Evolutionary conservation across 2,329 filamentous ascomycete genomes (phyloP), one percentile per base, ranked within the genome.

Genomic region (Exophiala lecanii-corni): DNA sequence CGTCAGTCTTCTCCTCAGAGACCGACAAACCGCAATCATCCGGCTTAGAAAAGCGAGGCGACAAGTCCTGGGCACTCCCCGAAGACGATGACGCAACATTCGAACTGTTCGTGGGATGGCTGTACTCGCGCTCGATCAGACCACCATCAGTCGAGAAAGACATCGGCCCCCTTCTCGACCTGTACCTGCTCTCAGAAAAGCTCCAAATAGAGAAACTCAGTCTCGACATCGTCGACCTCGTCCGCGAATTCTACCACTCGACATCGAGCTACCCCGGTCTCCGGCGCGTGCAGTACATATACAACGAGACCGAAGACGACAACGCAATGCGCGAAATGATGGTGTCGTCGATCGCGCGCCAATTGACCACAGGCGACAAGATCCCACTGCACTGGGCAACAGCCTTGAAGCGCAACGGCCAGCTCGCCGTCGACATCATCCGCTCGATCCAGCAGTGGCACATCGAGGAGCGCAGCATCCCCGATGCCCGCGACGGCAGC

Each of bases 371-470:
- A 1, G 64, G 66, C 41, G 69, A 74, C 16, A 68, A 47, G 49
- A 72, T 77, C 30, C 74, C 74, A 1, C 51, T 59, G 25, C 72
- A 76, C 53, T 77, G 74, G 74, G 73, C 74, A 53, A 72, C 71
- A 55, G 74, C 74, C 5, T 59, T 77, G 38, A 62, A 68, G 55
- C 72, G 72, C 61, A 75, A 77, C 50, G 74, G 74, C 0, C 70
- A 75, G 54, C 57, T 77, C 39, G 73, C 73, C 2, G 74, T 77
- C 31, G 74, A 77, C 51, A 69, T 77, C 43, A 74, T 77, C 50
- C 59, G 66, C 21, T 65, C 67, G 3, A 73, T 76, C 51, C 74
- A 76, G 62, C 70, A 72, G 50, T 77, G 74, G 74, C 61, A 70
- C 31, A 58, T 77, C 26, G 70, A 73, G 33, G 65, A 68, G 43